Percentiles rank a stretch among this genome's conserved stretches.
Evolutionary conservation across 75 land plant species (phyloP).

Genomic region (Isoetes taiwanensis): DNA sequence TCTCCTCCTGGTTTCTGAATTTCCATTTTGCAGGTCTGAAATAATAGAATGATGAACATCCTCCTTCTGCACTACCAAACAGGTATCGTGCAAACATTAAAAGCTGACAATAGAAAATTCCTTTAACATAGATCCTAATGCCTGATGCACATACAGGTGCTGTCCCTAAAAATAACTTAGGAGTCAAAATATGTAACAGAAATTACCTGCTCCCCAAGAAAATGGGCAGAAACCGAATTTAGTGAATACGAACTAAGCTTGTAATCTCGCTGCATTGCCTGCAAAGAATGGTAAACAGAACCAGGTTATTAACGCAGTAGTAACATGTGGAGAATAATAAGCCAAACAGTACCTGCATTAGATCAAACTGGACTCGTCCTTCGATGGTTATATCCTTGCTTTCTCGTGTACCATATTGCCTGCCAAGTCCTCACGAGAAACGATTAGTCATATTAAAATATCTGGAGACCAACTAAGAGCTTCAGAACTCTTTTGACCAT

Average conservation of each 20-base stretch:
- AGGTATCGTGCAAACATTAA: too few relatives aligned
- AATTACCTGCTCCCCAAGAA: constrained; percentile 87
- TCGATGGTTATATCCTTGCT: constrained; percentile 89
- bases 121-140: too few relatives aligned
- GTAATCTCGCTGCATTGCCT: constrained; percentile 96
- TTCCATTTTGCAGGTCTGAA: constrained; percentile 94
- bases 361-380: constrained; percentile 96
- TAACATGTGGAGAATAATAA: not conserved
- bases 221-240: constrained; percentile 97
- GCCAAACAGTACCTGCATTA: constrained; percentile 54
- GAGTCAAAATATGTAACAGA: not conserved
- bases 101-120: too few relatives aligned
- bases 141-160: too few relatives aligned
- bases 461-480: not conserved
- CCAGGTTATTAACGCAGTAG: not conserved
- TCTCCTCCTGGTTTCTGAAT: constrained; percentile 87
- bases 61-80: constrained; percentile 62
- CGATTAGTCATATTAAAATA: too few relatives aligned
- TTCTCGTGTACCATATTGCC: constrained; percentile 84
- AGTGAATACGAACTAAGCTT: constrained; percentile 97
- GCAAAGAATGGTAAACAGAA: constrained; percentile 7
- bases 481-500: not conserved
- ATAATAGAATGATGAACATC: constrained; percentile 99
- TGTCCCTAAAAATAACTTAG: not conserved
- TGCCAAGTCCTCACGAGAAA: too few relatives aligned